A percentile compares a stretch with the other conserved stretches of the same genome.
These are phyloP conservation scores for Colletotrichum truncatum DNA, from an alignment of 2,329 filamentous ascomycete genomes.

Conservation along the genomic window DNA sequence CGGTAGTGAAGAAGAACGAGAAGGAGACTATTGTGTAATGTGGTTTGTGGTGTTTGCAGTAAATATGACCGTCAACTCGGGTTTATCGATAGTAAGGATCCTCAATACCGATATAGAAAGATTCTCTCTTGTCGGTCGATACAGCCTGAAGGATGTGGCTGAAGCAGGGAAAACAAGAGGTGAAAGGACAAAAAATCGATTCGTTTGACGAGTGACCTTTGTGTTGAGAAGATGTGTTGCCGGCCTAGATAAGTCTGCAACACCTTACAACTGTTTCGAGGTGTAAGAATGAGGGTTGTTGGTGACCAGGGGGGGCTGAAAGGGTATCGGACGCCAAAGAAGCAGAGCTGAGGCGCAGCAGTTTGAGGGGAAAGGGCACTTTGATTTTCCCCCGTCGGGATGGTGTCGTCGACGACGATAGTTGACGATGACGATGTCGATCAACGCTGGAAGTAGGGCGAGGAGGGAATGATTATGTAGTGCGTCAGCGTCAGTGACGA, in stretches of 20 bases:
- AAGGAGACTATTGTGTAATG: not conserved
- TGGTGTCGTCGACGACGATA: not conserved
- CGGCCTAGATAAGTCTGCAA: not conserved
- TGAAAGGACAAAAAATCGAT: not conserved
- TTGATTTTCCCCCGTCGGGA: not conserved
- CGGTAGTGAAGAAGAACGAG: too few relatives aligned
- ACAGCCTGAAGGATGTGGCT: too few relatives aligned
- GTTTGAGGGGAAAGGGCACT: not conserved
- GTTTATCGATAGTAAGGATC: too few relatives aligned
- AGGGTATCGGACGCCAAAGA: not conserved
- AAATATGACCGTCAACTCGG: not conserved
- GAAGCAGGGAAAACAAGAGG: not conserved
- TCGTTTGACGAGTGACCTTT: not conserved
- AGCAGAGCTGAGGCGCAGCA: conserved; percentile 4
- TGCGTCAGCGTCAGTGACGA: not conserved
- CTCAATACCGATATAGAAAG: too few relatives aligned
- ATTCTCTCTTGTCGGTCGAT: too few relatives aligned
- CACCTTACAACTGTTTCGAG: not conserved
- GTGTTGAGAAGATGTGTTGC: not conserved
- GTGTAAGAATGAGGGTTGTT: not conserved
- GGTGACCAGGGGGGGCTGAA: not conserved
- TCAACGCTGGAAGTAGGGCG: not conserved
- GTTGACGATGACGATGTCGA: not conserved
- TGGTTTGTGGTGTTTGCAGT: not conserved
- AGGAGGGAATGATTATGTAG: conserved; percentile 5